These are phyloP conservation scores for Alnus glutinosa DNA, from an alignment of 306 rosid species.

Conservation along the genomic window DNA sequence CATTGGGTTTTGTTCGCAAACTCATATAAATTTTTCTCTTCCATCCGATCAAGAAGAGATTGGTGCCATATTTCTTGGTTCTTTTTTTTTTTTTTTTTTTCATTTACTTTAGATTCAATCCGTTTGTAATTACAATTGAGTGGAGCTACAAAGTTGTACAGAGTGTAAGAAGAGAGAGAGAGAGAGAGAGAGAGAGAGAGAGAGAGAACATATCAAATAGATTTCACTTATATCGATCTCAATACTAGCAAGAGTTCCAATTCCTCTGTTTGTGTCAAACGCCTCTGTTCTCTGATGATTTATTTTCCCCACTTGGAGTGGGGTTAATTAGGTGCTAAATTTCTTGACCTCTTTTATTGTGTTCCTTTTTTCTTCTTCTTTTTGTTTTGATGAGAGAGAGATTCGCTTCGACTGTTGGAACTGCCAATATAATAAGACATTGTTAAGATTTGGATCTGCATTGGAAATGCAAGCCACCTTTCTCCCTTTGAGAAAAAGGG, in stretches of 20 bases:
- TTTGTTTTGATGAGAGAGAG: slow-evolving; percentile 22
- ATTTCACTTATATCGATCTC: slow-evolving; percentile 13
- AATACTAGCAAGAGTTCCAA: not conserved
- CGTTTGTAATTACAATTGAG: slow-evolving; percentile 43
- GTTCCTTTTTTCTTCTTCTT: not conserved
- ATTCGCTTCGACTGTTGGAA: slow-evolving; percentile 34
- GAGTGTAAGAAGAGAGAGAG: slow-evolving; percentile 30
- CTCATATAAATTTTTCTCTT: slow-evolving; percentile 26
- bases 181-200: slow-evolving; percentile 7
- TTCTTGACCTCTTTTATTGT: not conserved
- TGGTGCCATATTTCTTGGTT: not conserved
- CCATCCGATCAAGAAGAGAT: slow-evolving; percentile 38
- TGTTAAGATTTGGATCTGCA: slow-evolving; percentile 47
- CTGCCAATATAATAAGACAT: slow-evolving; percentile 31
- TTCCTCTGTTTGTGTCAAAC: not conserved
- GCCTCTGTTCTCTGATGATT: not conserved
- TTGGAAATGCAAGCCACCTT: slow-evolving; percentile 73
- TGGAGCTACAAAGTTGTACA: slow-evolving; percentile 31
- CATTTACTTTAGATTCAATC: slow-evolving; percentile 19
- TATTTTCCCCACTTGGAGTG: not conserved
- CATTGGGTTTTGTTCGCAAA: slow-evolving; percentile 32
- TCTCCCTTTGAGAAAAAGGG: slow-evolving; percentile 29
- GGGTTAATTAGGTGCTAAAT: not conserved
- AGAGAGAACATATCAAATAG: slow-evolving; percentile 19
- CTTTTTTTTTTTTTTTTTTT: not conserved